Percentiles rank a stretch among this genome's conserved stretches.
phyloP scores from a whole-genome alignment of 2,329 filamentous ascomycete genomes.

The Colletotrichum magnum region DNA sequence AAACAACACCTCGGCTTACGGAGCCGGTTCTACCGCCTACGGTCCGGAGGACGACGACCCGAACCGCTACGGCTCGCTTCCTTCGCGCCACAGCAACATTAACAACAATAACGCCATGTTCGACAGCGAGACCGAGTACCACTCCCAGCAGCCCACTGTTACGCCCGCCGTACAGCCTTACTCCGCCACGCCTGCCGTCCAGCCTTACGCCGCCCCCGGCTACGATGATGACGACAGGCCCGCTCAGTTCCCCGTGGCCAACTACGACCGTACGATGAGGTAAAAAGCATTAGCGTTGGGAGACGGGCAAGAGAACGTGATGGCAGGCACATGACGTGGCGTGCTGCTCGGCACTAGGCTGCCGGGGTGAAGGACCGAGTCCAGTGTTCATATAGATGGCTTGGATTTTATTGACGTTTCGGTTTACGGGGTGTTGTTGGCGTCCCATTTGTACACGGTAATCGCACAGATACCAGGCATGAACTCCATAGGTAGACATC shows the following conservation, averaged over 20 bases:
- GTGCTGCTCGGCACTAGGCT: background rate
- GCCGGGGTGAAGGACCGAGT: conserved; percentile 20
- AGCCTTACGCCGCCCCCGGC: conserved; percentile 56
- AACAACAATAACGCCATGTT: conserved; percentile 58
- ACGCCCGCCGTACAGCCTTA: conserved; percentile 51
- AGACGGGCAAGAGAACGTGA: background rate
- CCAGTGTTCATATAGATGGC: conserved; percentile 36
- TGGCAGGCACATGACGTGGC: conserved; percentile 14
- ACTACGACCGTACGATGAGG: conserved; percentile 64
- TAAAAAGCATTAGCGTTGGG: background rate
- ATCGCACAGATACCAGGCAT: conserved; percentile 42
- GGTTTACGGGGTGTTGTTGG: conserved; percentile 44
- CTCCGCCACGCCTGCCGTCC: conserved; percentile 47
- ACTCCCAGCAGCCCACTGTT: conserved; percentile 51
- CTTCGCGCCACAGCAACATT: conserved; percentile 50
- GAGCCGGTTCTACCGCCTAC: conserved; percentile 42
- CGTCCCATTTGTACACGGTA: conserved; percentile 44
- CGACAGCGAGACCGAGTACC: conserved; percentile 66
- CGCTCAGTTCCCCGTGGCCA: conserved; percentile 68
- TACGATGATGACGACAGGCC: conserved; percentile 60
- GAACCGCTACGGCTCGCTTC: conserved; percentile 56
- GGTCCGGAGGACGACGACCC: conserved; percentile 53
- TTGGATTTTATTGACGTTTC: conserved; percentile 27
- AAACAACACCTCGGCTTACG: conserved; percentile 43
- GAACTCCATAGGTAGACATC: conserved; percentile 40